These are phyloP conservation scores for Neocatenulostroma microsporum DNA, from an alignment of 2,329 filamentous ascomycete species.

Conservation along the genomic window DNA sequence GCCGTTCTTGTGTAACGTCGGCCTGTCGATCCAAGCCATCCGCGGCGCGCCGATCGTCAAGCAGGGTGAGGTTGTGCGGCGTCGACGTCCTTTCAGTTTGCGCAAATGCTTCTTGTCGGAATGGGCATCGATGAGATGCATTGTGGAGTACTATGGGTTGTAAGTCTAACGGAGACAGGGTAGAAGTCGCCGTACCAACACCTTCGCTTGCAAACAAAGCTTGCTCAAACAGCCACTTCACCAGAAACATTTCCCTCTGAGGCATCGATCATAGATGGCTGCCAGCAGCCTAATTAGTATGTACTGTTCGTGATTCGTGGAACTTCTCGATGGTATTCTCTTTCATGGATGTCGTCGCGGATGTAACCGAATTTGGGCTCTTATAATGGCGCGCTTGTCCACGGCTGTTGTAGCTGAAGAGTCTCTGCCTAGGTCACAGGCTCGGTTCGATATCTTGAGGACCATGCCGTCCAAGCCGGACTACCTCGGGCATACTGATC, in stretches of 20 bases:
- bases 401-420: neutral
- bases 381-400: too few relatives aligned
- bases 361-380: neutral
- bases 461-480: slow-evolving; percentile 22
- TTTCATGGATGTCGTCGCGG: too few relatives aligned
- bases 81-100: neutral
- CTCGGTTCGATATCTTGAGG: too few relatives aligned
- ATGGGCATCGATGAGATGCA: too few relatives aligned
- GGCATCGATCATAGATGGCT: neutral
- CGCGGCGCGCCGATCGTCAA: neutral
- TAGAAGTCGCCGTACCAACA: neutral
- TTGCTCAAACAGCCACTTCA: neutral
- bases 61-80: neutral
- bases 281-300: slow-evolving; percentile 1
- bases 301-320: too few relatives aligned
- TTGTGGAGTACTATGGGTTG: too few relatives aligned
- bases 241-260: neutral
- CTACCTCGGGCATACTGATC: slow-evolving; percentile 34
- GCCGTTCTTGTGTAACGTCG: slow-evolving; percentile 1
- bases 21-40: neutral
- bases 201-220: neutral
- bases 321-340: too few relatives aligned
- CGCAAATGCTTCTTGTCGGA: too few relatives aligned
- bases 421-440: neutral
- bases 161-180: neutral